These are phyloP conservation scores for Lagenidium sp. DNA, from an alignment of 352 stramenopile genomes.

Conservation along the genomic window DNA sequence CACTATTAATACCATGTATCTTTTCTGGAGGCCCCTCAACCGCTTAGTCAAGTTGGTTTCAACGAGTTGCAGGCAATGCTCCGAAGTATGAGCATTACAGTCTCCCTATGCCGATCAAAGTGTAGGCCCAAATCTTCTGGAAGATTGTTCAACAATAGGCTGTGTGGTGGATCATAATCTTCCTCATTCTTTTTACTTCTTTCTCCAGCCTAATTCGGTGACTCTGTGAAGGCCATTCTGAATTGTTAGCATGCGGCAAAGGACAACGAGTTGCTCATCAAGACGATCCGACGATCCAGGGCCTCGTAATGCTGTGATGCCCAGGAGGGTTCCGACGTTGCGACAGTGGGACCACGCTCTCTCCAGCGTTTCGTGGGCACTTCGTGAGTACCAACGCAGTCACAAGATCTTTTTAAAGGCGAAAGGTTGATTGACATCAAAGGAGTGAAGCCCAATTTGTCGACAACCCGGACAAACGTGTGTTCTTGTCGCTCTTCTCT, in stretches of 20 bases:
- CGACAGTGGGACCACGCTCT: conserved; percentile 42
- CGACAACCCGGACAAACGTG: conserved; percentile 26
- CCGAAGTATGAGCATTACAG: conserved; percentile 57
- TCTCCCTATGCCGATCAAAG: conserved; percentile 47
- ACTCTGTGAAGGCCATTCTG: conserved; percentile 28
- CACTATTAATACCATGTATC: conserved; percentile 10
- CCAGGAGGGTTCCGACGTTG: conserved; percentile 50
- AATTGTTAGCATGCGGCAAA: conserved; percentile 25
- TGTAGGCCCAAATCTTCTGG: conserved; percentile 52
- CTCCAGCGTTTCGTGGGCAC: conserved; percentile 45
- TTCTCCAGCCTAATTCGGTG: conserved; percentile 38
- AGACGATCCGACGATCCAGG: conserved; percentile 35
- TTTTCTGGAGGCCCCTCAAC: conserved; percentile 14
- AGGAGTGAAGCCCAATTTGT: conserved; percentile 22
- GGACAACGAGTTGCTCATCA: conserved; percentile 34
- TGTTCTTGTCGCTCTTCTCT: conserved; percentile 43
- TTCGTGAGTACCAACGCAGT: conserved; percentile 47
- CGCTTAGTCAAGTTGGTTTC: conserved; percentile 20
- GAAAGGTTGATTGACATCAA: conserved; percentile 29
- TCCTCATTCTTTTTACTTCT: conserved; percentile 56
- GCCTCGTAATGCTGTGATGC: conserved; percentile 61
- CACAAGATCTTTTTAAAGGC: conserved; percentile 30
- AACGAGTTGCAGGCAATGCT: too few relatives aligned
- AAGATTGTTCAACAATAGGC: conserved; percentile 75
- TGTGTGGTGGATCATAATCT: conserved; percentile 56